Evolutionary conservation across 192 early-diverging fungal genomes (phyloP), one percentile per base, ranked within the genome.

Genomic region (Chytriomyces confervae): DNA sequence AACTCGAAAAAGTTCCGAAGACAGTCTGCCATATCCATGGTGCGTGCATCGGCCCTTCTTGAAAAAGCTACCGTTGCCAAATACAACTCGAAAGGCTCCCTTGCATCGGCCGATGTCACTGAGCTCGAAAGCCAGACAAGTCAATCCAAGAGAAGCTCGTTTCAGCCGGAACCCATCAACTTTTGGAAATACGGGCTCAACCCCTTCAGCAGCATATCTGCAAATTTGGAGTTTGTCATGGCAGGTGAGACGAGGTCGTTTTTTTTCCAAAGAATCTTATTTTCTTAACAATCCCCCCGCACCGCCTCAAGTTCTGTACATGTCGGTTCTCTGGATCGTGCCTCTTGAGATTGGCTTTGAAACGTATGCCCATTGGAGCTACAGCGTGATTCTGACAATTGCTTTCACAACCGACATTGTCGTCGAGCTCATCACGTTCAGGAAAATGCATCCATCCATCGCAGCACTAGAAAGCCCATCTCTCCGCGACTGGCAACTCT

Each of bases 171-270:
- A 36, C 36, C 36, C 36, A 36, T 36, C 36, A 36, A 36, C 36
- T 36, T 71, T 53, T 71, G 69, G 61, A 44, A 43, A 8, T 46
- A 60, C 9, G 72, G 72, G n/a, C 46, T 74, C 13, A 74, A 74
- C 48, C 60, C 72, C 11, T 46, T 50, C 51, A 80, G 74, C 4
- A 20, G 53, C 16, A 75, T 80, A 9, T 36, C 44, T 46, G 75
- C 60, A 6, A 16, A 43, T n/a, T 77, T 72, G 68, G 77, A 82
- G 20, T 68, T 83, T 23, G 1, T 77, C 4, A 79, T 83, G 80
- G 66, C 80, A 6, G 44, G 83, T 74, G 44, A 63, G 53, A 44
- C 0, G 9, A 5, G 66, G 4, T 46, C n/a, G 13, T n/a, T 46
- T 36, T 18, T 47, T 4, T 45, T 67, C 24, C 66, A 13, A 36